A percentile compares a stretch with the other conserved stretches of the same genome.
phyloP scores from a whole-genome alignment of 352 stramenopile genomes.

The Chrysophaeum taylorii region DNA sequence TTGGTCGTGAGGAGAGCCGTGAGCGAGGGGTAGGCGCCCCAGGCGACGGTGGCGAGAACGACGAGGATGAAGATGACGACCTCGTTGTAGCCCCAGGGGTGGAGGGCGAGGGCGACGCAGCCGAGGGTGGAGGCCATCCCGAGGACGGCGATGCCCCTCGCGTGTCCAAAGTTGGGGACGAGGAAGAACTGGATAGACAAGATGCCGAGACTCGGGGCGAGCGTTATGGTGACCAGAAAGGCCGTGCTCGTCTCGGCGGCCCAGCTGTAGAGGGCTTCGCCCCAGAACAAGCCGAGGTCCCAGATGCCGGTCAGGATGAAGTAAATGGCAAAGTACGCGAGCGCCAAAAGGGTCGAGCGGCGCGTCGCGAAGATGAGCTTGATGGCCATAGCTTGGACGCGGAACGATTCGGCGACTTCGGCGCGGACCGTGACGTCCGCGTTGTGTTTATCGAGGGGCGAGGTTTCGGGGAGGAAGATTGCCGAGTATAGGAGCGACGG shows the following conservation, averaged over 20 bases:
- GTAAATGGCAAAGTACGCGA: neutral
- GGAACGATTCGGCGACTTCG: neutral
- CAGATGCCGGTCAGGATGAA: neutral
- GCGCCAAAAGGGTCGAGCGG: neutral
- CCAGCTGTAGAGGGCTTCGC: neutral
- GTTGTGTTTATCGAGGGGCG: neutral
- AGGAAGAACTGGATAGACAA: neutral
- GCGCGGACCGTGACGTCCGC: neutral
- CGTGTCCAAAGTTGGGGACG: neutral
- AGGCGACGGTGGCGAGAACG: neutral
- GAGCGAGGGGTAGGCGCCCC: neutral
- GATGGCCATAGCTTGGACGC: neutral
- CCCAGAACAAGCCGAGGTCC: neutral
- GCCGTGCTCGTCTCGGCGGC: neutral
- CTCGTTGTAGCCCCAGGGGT: neutral
- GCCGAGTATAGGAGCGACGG: neutral
- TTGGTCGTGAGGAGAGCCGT: neutral
- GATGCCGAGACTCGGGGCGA: neutral
- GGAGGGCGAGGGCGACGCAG: neutral
- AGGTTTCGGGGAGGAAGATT: neutral
- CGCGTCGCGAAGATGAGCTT: neutral
- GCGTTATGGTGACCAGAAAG: neutral
- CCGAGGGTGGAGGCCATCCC: neutral
- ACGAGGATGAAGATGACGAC: neutral
- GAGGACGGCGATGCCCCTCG: neutral